A percentile compares a stretch with the other conserved stretches of the same genome.
Evolutionary conservation across 2,329 filamentous ascomycete genomes (phyloP).

Genomic region (Neodidymelliopsis sp.): DNA sequence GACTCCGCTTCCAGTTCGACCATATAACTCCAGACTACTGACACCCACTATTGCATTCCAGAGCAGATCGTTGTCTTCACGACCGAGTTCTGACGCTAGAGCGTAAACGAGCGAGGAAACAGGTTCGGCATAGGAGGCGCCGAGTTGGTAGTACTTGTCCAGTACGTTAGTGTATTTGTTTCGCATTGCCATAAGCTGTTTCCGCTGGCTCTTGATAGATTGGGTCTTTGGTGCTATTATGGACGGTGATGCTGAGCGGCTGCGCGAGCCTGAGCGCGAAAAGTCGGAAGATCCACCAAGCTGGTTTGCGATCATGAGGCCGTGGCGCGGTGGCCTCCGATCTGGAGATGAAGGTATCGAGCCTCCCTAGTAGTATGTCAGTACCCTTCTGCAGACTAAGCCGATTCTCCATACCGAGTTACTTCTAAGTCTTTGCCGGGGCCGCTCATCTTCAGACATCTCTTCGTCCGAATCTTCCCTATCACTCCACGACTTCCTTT

Average conservation of each 20-base stretch:
- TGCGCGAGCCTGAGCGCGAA: slow-evolving; percentile 50
- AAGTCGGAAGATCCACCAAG: slow-evolving; percentile 49
- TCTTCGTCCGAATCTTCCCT: slow-evolving; percentile 68
- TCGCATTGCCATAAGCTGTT: slow-evolving; percentile 76
- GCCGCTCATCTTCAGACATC: slow-evolving; percentile 77
- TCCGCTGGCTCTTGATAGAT: slow-evolving; percentile 75
- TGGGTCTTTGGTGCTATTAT: slow-evolving; percentile 61
- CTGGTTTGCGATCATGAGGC: slow-evolving; percentile 54
- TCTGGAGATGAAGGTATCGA: slow-evolving; percentile 73
- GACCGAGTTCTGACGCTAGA: slow-evolving; percentile 89
- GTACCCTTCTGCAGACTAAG: background rate
- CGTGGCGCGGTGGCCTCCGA: slow-evolving; percentile 66
- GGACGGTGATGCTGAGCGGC: slow-evolving; percentile 45
- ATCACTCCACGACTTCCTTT: slow-evolving; percentile 55
- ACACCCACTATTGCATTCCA: slow-evolving; percentile 96
- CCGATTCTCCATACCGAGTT: slow-evolving; percentile 72
- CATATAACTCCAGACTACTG: slow-evolving; percentile 91
- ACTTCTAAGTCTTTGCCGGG: slow-evolving; percentile 81
- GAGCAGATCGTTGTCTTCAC: slow-evolving; percentile 94
- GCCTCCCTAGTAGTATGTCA: slow-evolving; percentile 48
- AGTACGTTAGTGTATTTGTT: slow-evolving; percentile 79
- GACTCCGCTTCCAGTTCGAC: slow-evolving; percentile 81
- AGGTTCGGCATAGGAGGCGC: slow-evolving; percentile 91
- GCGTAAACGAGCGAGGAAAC: slow-evolving; percentile 95
- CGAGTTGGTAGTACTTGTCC: slow-evolving; percentile 83